These are phyloP conservation scores for Geotrichum histeridarum DNA, from an alignment of 1,139 yeast genomes.

Conservation along the genomic window DNA sequence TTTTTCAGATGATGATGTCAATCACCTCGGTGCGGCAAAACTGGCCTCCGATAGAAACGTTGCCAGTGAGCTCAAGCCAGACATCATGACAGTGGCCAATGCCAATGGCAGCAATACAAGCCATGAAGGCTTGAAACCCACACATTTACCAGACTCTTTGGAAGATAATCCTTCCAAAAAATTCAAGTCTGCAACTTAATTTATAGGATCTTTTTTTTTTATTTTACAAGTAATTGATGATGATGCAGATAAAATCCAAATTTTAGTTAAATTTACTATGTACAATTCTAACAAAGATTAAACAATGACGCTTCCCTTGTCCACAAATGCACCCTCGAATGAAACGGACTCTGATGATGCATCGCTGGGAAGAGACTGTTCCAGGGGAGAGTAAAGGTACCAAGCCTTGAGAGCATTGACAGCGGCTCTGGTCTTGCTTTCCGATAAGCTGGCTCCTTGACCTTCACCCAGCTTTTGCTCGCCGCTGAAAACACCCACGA, in stretches of 20 bases:
- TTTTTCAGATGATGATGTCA: not conserved
- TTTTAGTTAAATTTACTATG: not conserved
- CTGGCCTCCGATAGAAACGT: no score
- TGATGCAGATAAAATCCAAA: not conserved
- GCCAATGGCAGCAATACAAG: no score
- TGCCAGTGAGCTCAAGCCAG: no score
- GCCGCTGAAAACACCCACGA: slow-evolving; percentile 89
- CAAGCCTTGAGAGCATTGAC: slow-evolving; percentile 87
- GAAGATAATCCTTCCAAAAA: slow-evolving; percentile 2
- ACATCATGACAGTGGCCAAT: no score
- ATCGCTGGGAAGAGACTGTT: slow-evolving; percentile 60
- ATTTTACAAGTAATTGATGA: not conserved
- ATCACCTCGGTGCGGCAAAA: not conserved
- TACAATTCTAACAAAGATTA: slow-evolving; percentile 22
- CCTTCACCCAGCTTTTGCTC: slow-evolving; percentile 86
- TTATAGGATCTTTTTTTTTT: not conserved
- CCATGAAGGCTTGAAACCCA: no score
- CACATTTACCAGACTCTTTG: not conserved
- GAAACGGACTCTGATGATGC: slow-evolving; percentile 33
- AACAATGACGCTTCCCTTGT: slow-evolving; percentile 44
- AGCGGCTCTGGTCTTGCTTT: slow-evolving; percentile 89
- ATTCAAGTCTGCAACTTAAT: not conserved
- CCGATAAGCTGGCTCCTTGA: slow-evolving; percentile 84
- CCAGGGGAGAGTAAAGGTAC: slow-evolving; percentile 81
- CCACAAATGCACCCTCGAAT: slow-evolving; percentile 38